A percentile compares a stretch with the other conserved stretches of the same genome.
Evolutionary conservation across 1,284 basidiomycete species (phyloP).

Genomic region (Tranzscheliella williamsii): DNA sequence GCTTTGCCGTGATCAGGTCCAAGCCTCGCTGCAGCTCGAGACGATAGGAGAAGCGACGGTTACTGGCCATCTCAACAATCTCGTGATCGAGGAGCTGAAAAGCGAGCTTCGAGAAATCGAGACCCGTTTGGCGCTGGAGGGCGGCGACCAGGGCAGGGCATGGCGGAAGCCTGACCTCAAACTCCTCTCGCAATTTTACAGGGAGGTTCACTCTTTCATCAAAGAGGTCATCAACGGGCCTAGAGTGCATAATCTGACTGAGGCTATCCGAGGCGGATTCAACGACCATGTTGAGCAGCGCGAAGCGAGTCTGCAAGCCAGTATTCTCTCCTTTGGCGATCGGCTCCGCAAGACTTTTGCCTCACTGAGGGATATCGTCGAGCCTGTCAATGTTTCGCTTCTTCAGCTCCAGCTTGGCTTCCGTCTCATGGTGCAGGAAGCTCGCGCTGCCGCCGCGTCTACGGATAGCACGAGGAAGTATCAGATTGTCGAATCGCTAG

Average conservation of each 20-base stretch:
- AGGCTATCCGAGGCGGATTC: constrained; percentile 8
- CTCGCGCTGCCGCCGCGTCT: constrained; percentile 18
- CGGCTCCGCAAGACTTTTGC: constrained; percentile 63
- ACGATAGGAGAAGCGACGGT: constrained; percentile 67
- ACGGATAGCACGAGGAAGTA: constrained; percentile 21
- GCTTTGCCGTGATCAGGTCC: constrained; percentile 62
- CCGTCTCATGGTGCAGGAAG: constrained; percentile 64
- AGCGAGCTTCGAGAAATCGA: constrained; percentile 16
- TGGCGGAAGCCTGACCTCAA: constrained; percentile 64
- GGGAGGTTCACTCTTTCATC: constrained; percentile 67
- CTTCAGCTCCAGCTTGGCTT: constrained; percentile 77
- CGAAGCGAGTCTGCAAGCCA: constrained; percentile 59
- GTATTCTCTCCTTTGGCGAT: constrained; percentile 62
- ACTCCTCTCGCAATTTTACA: constrained; percentile 76
- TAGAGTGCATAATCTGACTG: constrained; percentile 56
- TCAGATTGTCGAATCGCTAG: constrained; percentile 44
- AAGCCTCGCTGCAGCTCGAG: constrained; percentile 69
- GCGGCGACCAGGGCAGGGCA: constrained; percentile 6
- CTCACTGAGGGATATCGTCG: constrained; percentile 71
- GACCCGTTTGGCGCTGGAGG: neutral
- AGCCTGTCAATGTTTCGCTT: constrained; percentile 70
- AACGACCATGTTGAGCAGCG: constrained; percentile 39
- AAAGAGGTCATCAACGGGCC: constrained; percentile 34
- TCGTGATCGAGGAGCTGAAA: constrained; percentile 49
- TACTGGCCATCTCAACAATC: constrained; percentile 70